Conservation (phyloP, 73 alveolate genomes). For the Paramecium pentaurelia region DNA sequence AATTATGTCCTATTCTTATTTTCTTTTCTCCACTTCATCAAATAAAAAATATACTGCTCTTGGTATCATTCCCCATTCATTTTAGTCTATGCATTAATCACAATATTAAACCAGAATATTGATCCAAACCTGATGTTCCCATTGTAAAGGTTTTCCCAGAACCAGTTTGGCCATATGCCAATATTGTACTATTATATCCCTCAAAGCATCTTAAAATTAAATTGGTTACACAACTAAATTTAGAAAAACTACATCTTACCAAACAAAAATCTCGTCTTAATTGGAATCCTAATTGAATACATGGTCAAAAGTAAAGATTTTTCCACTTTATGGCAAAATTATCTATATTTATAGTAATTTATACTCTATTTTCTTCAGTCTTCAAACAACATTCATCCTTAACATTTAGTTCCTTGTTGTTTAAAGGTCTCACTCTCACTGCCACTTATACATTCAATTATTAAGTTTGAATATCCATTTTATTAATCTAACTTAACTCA, state of each 20-base stretch:
- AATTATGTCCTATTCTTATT: conserved; percentile 72
- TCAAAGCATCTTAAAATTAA: conserved; percentile 82
- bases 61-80: conserved; percentile 85
- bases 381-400: conserved; percentile 59
- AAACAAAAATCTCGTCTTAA: conserved; percentile 84
- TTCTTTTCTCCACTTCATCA: conserved; percentile 78
- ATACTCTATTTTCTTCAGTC: conserved; percentile 63
- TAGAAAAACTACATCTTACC: background rate
- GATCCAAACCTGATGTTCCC: conserved; percentile 86
- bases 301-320: conserved; percentile 86
- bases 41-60: conserved; percentile 87
- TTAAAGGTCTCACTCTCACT: conserved; percentile 92
- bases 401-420: conserved; percentile 71
- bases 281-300: conserved; percentile 82
- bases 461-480: conserved; percentile 63
- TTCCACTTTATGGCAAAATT: background rate
- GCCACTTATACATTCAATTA: conserved; percentile 74
- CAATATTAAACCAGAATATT: conserved; percentile 83
- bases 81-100: conserved; percentile 57
- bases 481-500: background rate
- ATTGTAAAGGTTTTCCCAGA: conserved; percentile 97
- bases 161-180: conserved; percentile 98
- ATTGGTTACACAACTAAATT: conserved; percentile 72
- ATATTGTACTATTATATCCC: conserved; percentile 95
- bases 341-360: conserved; percentile 70